Percentiles rank a stretch among this genome's conserved stretches.
Evolutionary conservation across 495 filamentous ascomycete genomes (phyloP).

Genomic region (Glonium stellatum): DNA sequence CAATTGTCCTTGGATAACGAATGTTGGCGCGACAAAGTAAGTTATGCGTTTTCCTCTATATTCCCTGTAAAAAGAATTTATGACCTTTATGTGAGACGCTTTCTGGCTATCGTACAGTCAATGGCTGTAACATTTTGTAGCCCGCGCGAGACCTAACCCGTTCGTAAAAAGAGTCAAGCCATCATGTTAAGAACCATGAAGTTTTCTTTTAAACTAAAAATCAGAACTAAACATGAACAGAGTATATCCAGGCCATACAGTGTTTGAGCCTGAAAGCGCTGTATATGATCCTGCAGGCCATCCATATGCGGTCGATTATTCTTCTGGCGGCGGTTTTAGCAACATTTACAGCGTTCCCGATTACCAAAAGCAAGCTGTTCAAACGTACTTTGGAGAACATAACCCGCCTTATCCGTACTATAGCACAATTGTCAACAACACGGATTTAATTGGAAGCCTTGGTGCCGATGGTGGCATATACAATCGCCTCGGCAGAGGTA

Average conservation of each 20-base stretch:
- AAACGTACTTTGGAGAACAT: constrained; percentile 29
- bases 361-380: constrained; percentile 36
- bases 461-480: constrained; percentile 32
- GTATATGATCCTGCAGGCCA: constrained; percentile 21
- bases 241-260: constrained; percentile 30
- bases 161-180: too few relatives aligned
- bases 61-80: too few relatives aligned
- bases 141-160: too few relatives aligned
- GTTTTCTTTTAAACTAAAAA: not conserved
- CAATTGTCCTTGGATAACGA: constrained; percentile 43
- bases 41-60: not conserved
- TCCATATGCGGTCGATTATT: constrained; percentile 20
- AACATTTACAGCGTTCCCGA: constrained; percentile 38
- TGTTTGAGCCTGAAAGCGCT: constrained; percentile 36
- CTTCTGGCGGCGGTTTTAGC: constrained; percentile 45
- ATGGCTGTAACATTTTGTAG: too few relatives aligned
- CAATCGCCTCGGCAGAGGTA: constrained; percentile 54
- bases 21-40: constrained; percentile 34
- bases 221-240: constrained; percentile 23
- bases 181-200: too few relatives aligned
- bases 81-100: too few relatives aligned
- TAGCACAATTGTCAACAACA: constrained; percentile 12
- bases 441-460: constrained; percentile 3
- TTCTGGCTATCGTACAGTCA: too few relatives aligned
- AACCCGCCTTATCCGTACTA: constrained; percentile 28